Conservation (phyloP, 129 eudicot genomes). For the Flaveria trinervia region DNA sequence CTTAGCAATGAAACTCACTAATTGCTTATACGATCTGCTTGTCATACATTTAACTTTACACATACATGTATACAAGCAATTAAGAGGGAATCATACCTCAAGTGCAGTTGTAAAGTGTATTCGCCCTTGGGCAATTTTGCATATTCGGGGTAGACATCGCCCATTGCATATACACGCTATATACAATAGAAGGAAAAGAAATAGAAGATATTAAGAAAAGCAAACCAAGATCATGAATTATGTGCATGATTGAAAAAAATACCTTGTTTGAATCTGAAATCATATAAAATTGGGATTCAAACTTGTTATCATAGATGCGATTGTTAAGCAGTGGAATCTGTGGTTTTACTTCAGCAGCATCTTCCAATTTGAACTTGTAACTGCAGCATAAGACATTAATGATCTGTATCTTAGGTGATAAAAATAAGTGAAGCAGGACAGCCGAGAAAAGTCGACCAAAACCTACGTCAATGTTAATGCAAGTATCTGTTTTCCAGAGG, state of each 20-base stretch:
- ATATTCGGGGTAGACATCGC: conserved; percentile 91
- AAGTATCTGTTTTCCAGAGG: conserved; percentile 91
- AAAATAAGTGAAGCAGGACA: conserved; percentile 4
- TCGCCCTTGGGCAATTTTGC: conserved; percentile 94
- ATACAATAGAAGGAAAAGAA: conserved; percentile 16
- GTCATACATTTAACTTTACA: conserved; percentile 14
- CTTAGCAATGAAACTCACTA: conserved; percentile 23
- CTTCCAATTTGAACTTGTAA: conserved; percentile 93
- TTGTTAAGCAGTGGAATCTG: conserved; percentile 87
- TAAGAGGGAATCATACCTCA: conserved; percentile 58
- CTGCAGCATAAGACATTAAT: conserved; percentile 46
- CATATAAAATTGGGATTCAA: conserved; percentile 99
- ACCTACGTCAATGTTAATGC: conserved; percentile 88
- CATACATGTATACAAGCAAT: conserved; percentile 6
- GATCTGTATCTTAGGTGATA: background rate
- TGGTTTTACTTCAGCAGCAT: conserved; percentile 81
- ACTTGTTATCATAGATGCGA: conserved; percentile 91
- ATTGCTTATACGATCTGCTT: background rate
- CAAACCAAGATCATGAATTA: conserved; percentile 28
- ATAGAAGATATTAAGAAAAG: background rate
- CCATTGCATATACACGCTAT: conserved; percentile 80
- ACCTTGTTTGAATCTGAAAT: conserved; percentile 98
- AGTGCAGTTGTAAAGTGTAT: conserved; percentile 68
- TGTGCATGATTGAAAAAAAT: conserved; percentile 12
- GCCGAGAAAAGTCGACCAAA: conserved; percentile 14